Conservation (phyloP, 331 rosid species). For the Rhamnella rubrinervis region DNA sequence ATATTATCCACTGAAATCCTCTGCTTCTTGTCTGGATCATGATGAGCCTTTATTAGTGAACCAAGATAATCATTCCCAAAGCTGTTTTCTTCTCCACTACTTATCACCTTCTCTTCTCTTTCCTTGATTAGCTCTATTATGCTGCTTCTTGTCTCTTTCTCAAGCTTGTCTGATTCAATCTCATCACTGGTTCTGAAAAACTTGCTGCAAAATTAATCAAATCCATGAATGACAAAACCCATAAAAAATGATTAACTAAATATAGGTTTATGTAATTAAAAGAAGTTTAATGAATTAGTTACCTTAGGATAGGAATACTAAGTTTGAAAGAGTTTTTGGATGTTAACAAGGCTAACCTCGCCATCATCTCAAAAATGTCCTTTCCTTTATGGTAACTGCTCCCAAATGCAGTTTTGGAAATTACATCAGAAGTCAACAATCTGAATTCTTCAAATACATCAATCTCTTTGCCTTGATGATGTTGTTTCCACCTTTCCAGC, state of each 20-base stretch:
- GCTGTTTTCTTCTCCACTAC: background rate
- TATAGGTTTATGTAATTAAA: background rate
- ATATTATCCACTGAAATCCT: constrained; percentile 21
- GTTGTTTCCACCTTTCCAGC: constrained; percentile 17
- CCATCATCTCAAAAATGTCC: background rate
- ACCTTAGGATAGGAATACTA: background rate
- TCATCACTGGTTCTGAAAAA: constrained; percentile 16
- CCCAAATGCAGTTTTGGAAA: background rate
- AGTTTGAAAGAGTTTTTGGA: background rate
- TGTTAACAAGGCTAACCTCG: background rate
- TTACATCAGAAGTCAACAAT: background rate
- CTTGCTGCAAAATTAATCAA: constrained; percentile 15
- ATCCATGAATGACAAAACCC: background rate
- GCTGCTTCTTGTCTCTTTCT: constrained; percentile 4
- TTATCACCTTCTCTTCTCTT: constrained; percentile 21
- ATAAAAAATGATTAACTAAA: background rate
- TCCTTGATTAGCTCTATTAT: constrained; percentile 12
- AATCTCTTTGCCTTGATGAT: background rate
- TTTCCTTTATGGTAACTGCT: background rate
- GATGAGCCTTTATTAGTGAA: constrained; percentile 29
- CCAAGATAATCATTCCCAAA: constrained; percentile 31
- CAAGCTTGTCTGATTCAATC: constrained; percentile 26
- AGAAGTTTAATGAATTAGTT: background rate
- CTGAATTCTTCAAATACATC: background rate
- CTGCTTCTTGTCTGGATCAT: constrained; percentile 6